Conservation (phyloP, 2,329 filamentous ascomycete species). For the Talaromyces sp. region DNA sequence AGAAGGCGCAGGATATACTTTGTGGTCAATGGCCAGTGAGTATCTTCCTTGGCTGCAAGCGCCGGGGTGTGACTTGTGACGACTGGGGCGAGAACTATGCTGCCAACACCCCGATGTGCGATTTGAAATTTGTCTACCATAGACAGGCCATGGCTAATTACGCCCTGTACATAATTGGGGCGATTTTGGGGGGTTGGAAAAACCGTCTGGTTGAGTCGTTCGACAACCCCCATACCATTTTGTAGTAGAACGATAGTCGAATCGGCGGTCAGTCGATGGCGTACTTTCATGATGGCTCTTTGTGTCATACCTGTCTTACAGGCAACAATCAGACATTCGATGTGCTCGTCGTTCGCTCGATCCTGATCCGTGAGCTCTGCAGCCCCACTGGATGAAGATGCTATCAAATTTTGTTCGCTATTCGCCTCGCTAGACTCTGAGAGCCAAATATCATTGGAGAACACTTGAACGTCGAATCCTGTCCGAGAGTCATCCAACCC, state of each 20-base stretch:
- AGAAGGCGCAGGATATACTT: slow-evolving; percentile 68
- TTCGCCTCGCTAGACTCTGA: slow-evolving; percentile 23
- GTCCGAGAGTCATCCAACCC: slow-evolving; percentile 46
- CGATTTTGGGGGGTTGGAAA: slow-evolving; percentile 68
- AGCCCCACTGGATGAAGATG: not conserved
- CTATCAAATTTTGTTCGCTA: not conserved
- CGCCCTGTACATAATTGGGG: slow-evolving; percentile 76
- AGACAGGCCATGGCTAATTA: slow-evolving; percentile 62
- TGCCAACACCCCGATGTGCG: slow-evolving; percentile 62
- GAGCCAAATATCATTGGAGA: slow-evolving; percentile 37
- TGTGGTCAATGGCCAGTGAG: slow-evolving; percentile 42
- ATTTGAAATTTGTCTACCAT: slow-evolving; percentile 54
- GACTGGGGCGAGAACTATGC: slow-evolving; percentile 59
- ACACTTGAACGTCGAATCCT: slow-evolving; percentile 49
- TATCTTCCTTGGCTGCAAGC: slow-evolving; percentile 26
- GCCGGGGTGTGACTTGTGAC: slow-evolving; percentile 30
- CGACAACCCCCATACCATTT: slow-evolving; percentile 81
- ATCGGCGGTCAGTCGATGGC: slow-evolving; percentile 65
- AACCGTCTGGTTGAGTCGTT: slow-evolving; percentile 70
- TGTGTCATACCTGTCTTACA: slow-evolving; percentile 73
- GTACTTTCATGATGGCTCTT: slow-evolving; percentile 66
- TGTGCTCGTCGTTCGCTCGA: slow-evolving; percentile 50
- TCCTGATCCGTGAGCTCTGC: slow-evolving; percentile 6
- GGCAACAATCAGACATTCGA: slow-evolving; percentile 75
- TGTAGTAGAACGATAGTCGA: slow-evolving; percentile 77